Conservation (phyloP, 129 eudicot genomes). For the Lonicera japonica region DNA sequence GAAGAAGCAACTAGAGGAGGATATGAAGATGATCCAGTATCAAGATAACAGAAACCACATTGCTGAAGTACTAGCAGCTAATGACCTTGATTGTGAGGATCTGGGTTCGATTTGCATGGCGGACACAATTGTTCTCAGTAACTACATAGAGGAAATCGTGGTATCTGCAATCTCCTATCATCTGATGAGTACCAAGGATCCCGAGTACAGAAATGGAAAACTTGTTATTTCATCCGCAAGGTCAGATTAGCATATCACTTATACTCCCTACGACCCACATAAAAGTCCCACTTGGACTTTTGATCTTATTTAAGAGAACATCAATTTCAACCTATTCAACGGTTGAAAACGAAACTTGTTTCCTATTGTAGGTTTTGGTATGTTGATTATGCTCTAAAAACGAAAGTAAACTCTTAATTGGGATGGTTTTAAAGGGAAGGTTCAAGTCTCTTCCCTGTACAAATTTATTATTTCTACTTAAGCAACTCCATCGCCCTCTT, state of each 20-base stretch:
- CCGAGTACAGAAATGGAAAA: conserved; percentile 82
- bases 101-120: conserved; percentile 68
- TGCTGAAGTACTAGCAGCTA: conserved; percentile 79
- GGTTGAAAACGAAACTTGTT: too few relatives aligned
- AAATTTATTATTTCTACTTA: too few relatives aligned
- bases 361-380: too few relatives aligned
- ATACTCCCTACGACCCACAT: too few relatives aligned
- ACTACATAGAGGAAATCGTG: conserved; percentile 82
- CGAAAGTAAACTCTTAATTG: too few relatives aligned
- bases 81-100: conserved; percentile 89
- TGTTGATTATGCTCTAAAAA: too few relatives aligned
- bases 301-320: too few relatives aligned
- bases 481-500: too few relatives aligned
- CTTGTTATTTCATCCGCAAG: conserved; percentile 76
- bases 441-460: too few relatives aligned
- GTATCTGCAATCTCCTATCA: conserved; percentile 90
- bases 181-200: conserved; percentile 62
- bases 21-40: conserved; percentile 79
- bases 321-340: too few relatives aligned
- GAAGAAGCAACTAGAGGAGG: conserved; percentile 88
- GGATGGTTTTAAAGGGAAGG: too few relatives aligned
- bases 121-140: conserved; percentile 65
- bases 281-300: too few relatives aligned
- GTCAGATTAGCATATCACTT: conserved; percentile 24
- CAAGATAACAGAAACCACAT: conserved; percentile 90